These are phyloP conservation scores for Talaromyces sp. DNA, from an alignment of 2,329 filamentous ascomycete genomes.

Conservation along the genomic window DNA sequence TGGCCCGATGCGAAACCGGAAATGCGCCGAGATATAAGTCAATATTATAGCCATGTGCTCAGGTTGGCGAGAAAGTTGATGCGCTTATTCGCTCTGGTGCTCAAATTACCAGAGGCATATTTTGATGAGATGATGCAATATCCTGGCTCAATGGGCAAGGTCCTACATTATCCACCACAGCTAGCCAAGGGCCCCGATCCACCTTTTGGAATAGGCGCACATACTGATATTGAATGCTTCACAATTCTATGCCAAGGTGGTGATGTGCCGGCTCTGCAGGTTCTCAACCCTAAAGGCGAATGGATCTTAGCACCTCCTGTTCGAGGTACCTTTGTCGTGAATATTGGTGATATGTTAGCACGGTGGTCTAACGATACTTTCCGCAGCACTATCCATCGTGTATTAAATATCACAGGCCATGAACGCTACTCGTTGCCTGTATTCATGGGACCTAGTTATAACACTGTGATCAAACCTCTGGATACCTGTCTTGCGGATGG, in stretches of 20 bases:
- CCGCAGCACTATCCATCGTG: conserved; percentile 14
- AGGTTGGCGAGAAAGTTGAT: conserved; percentile 21
- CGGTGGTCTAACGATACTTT: conserved; percentile 31
- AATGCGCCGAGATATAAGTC: conserved; percentile 15
- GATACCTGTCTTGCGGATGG: conserved; percentile 12
- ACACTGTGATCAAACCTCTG: conserved; percentile 11
- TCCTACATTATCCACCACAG: conserved; percentile 21
- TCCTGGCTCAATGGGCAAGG: conserved; percentile 16
- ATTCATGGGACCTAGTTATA: conserved; percentile 14
- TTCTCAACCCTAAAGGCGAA: conserved; percentile 19
- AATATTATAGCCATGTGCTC: conserved; percentile 22
- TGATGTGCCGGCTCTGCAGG: conserved; percentile 33
- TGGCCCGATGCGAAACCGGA: conserved; percentile 13
- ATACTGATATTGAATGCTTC: conserved; percentile 22
- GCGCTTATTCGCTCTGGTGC: conserved; percentile 18
- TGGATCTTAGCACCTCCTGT: conserved; percentile 21
- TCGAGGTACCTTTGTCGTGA: conserved; percentile 19
- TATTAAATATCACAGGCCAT: conserved; percentile 13
- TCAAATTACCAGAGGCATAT: conserved; percentile 18
- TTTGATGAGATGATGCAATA: conserved; percentile 31
- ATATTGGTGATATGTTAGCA: conserved; percentile 18
- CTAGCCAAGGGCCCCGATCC: background rate
- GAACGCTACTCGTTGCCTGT: conserved; percentile 13
- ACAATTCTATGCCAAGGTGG: conserved; percentile 20
- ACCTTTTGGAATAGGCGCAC: conserved; percentile 19